Evolutionary conservation across 441 rosid genomes (phyloP).

Genomic region (Pelargonium myrrhifolium): DNA sequence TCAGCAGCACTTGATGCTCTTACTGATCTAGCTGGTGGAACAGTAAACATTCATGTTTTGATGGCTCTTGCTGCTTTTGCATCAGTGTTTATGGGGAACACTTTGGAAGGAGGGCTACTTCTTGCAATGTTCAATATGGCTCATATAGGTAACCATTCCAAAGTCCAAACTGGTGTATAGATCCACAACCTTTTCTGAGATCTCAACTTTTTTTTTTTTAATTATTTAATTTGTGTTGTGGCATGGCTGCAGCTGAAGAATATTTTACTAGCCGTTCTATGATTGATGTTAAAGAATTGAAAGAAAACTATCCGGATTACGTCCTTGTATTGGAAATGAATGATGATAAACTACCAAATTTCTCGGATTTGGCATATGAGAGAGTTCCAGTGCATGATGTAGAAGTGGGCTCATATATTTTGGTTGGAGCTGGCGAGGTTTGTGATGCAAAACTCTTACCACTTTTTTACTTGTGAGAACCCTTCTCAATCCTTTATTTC

Average conservation of each 20-base stretch:
- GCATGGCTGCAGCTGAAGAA: slow-evolving; percentile 72
- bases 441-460: slow-evolving; percentile 27
- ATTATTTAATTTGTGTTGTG: slow-evolving; percentile 5
- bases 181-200: neutral
- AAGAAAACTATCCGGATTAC: slow-evolving; percentile 83
- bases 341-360: slow-evolving; percentile 54
- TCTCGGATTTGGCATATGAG: slow-evolving; percentile 61
- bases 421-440: slow-evolving; percentile 99
- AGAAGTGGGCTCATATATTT: slow-evolving; percentile 68
- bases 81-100: slow-evolving; percentile 79
- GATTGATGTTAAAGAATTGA: slow-evolving; percentile 91
- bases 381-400: slow-evolving; percentile 84
- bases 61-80: slow-evolving; percentile 96
- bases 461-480: neutral
- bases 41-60: slow-evolving; percentile 84
- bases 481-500: neutral
- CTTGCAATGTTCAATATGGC: slow-evolving; percentile 97
- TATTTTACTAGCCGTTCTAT: slow-evolving; percentile 83
- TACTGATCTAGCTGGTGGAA: slow-evolving; percentile 77
- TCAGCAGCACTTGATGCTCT: slow-evolving; percentile 89
- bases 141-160: slow-evolving; percentile 57
- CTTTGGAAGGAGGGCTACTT: slow-evolving; percentile 90
- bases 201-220: slow-evolving; percentile 7
- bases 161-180: slow-evolving; percentile 8
- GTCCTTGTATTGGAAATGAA: slow-evolving; percentile 61